Percentiles rank a stretch among this genome's conserved stretches.
phyloP scores from a whole-genome alignment of 345 rosid genomes.

The Lepidium aucheri region DNA sequence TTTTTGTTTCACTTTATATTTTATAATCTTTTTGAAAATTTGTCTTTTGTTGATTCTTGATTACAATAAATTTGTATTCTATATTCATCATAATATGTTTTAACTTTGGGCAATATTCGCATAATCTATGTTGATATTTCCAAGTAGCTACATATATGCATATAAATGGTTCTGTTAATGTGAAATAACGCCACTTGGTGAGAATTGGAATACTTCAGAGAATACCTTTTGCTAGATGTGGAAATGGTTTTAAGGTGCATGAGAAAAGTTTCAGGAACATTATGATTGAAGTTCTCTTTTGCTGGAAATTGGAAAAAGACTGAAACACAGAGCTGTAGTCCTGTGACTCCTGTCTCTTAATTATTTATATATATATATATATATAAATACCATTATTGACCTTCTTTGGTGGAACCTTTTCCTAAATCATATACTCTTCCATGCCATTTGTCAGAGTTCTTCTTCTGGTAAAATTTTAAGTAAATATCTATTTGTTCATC shows the following conservation, averaged over 20 bases:
- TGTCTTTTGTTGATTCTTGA: neutral
- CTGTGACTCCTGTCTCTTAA: neutral
- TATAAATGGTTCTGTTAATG: neutral
- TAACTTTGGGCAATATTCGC: neutral
- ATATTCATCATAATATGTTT: neutral
- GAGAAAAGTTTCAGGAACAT: constrained; percentile 1
- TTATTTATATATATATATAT: neutral
- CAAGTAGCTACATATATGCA: neutral
- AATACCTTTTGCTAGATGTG: neutral
- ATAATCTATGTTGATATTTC: neutral
- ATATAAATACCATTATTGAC: neutral
- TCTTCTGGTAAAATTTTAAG: constrained; percentile 4
- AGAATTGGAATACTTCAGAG: neutral
- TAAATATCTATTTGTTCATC: neutral
- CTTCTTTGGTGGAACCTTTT: constrained; percentile 8
- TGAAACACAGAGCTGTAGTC: neutral
- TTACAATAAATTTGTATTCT: neutral
- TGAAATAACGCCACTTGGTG: neutral
- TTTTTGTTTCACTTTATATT: neutral
- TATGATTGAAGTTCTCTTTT: neutral
- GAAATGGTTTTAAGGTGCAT: neutral
- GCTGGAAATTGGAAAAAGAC: neutral
- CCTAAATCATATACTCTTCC: constrained; percentile 7
- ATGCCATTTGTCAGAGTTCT: constrained; percentile 1
- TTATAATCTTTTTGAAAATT: neutral